These are phyloP conservation scores for Herpetomonas muscarum DNA, from an alignment of 208 protist species.

Conservation along the genomic window DNA sequence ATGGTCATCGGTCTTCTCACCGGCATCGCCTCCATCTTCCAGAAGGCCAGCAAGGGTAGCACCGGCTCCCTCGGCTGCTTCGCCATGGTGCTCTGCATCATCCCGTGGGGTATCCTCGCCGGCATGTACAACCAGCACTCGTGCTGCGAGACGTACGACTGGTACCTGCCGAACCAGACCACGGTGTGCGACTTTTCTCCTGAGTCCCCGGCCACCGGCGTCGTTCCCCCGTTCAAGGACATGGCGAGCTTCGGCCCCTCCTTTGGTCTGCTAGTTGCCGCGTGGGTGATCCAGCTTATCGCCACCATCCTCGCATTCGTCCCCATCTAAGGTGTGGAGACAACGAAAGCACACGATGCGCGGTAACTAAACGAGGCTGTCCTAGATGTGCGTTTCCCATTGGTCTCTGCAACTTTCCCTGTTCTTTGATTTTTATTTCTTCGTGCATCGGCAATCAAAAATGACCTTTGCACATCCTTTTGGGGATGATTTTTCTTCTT, in stretches of 20 bases:
- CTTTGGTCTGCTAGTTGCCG: constrained; percentile 39
- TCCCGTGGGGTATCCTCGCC: constrained; percentile 39
- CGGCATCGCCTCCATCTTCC: constrained; percentile 17
- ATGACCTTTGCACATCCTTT: background rate
- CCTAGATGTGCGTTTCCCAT: constrained; percentile 5
- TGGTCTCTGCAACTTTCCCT: constrained; percentile 1
- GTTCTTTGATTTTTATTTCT: constrained; percentile 4
- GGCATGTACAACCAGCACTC: constrained; percentile 42
- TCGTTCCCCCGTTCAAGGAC: constrained; percentile 32
- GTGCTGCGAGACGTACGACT: constrained; percentile 34
- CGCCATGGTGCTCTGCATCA: constrained; percentile 24
- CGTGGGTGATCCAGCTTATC: constrained; percentile 42
- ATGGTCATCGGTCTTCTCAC: constrained; percentile 25
- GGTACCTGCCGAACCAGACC: constrained; percentile 12
- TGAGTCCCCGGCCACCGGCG: constrained; percentile 10
- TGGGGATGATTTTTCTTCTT: constrained; percentile 12
- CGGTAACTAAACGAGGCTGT: background rate
- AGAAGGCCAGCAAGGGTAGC: constrained; percentile 22
- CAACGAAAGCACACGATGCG: background rate
- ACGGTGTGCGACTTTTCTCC: constrained; percentile 13
- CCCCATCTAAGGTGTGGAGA: constrained; percentile 14
- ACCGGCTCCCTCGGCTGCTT: constrained; percentile 25
- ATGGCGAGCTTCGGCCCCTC: constrained; percentile 37
- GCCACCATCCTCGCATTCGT: constrained; percentile 28
- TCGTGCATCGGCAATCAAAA: constrained; percentile 10